A percentile compares a stretch with the other conserved stretches of the same genome.
These are phyloP conservation scores for Cladosporium halotolerans DNA, from an alignment of 2,329 filamentous ascomycete species.

Conservation along the genomic window DNA sequence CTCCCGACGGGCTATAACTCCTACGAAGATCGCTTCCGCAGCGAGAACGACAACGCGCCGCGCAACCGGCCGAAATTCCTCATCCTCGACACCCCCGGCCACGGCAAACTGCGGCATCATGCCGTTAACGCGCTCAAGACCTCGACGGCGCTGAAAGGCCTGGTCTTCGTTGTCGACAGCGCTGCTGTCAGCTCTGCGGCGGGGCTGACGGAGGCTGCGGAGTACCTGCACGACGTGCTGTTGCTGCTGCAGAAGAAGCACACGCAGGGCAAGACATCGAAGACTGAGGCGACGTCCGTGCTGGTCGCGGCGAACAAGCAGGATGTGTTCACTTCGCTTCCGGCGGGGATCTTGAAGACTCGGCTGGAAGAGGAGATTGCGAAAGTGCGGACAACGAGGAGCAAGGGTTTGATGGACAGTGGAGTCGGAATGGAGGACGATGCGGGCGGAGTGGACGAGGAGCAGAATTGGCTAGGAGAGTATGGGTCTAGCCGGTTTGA, in stretches of 20 bases:
- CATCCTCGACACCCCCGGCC: slow-evolving; percentile 84
- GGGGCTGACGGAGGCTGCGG: slow-evolving; percentile 64
- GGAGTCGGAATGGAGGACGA: slow-evolving; percentile 62
- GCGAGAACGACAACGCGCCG: slow-evolving; percentile 55
- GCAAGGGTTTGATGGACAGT: slow-evolving; percentile 76
- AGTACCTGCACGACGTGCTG: slow-evolving; percentile 86
- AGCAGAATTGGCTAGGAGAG: slow-evolving; percentile 72
- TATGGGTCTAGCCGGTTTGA: slow-evolving; percentile 70
- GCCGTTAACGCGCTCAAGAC: slow-evolving; percentile 50
- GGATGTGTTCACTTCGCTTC: slow-evolving; percentile 89
- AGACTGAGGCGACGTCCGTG: slow-evolving; percentile 60
- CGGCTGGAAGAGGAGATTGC: slow-evolving; percentile 76
- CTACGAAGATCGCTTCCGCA: slow-evolving; percentile 58
- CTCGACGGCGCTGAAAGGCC: slow-evolving; percentile 54
- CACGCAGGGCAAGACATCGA: slow-evolving; percentile 50
- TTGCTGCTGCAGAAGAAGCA: slow-evolving; percentile 71
- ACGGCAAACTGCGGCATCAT: slow-evolving; percentile 80
- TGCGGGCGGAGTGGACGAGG: slow-evolving; percentile 59
- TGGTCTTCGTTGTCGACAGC: slow-evolving; percentile 88
- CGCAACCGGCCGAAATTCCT: slow-evolving; percentile 61
- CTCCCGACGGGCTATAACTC: slow-evolving; percentile 49
- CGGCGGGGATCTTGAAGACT: slow-evolving; percentile 65
- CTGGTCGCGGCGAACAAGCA: slow-evolving; percentile 91
- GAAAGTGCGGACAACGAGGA: slow-evolving; percentile 67
- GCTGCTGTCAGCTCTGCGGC: slow-evolving; percentile 31